Evolutionary conservation across 148 eudicot species (phyloP), one percentile per base, ranked within the genome.

Genomic region (Vaccinium vitisidaea): DNA sequence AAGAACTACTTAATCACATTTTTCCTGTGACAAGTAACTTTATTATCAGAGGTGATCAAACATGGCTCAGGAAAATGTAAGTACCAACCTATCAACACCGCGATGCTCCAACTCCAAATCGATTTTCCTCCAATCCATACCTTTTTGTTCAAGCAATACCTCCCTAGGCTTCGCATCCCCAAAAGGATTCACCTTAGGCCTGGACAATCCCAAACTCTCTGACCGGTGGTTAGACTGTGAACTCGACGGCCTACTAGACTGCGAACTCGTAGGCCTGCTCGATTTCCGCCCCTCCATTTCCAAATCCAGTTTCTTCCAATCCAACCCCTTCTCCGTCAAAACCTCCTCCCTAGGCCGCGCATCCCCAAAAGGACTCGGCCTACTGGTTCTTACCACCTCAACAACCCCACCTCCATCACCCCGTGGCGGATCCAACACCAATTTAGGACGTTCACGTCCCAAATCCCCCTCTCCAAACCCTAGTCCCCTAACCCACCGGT

Each of bases 141-240:
- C 99, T 88, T 95, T 93, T 85, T 97, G 83, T 87, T 93, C 84
- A 82, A 97, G 90, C 90, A 97, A 93, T 69, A 97, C 92, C 85
- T 97, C 99, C 87, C 98, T 93, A 50, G 99, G 99, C 89, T 95
- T 97, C 30, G 99, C 99, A 90, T 97, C 95, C 52, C 99, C 99
- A 85, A 97, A 97, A 15, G 99, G 99, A 85, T 97, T 97, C 86
- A 95, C 98, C 87, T 93, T 97, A 0, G 92, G 90, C 90, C 90
- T 93, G 4, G 88, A 87, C 87, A 85, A 80, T 48, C 84, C 77
- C 48, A 63, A 19, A 2, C 78, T 85, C 69, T 91, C 95, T 0
- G 92, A 89, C 83, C 89, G 77, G 55, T 75, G 77, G 55, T 75
- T 88, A 3, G 92, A 90, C 80, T 91, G 92, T 2, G 92, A 85